Evolutionary conservation across 2,329 filamentous ascomycete species (phyloP).

Genomic region (Exophiala oligosperma): DNA sequence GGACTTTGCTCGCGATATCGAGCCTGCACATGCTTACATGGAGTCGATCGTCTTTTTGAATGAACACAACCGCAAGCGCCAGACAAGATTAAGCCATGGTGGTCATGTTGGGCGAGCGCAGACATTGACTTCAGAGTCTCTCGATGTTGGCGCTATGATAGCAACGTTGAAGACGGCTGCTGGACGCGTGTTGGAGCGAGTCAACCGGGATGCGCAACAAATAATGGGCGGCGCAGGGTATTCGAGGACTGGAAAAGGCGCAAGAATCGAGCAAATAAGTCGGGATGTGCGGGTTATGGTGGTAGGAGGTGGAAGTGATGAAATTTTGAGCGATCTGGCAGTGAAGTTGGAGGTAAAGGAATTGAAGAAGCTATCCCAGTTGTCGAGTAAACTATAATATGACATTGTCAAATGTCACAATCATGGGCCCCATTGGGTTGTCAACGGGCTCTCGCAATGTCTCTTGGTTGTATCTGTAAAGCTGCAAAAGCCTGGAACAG

Average conservation of each 20-base stretch:
- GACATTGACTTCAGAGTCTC: constrained; percentile 8
- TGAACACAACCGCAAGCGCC: constrained; percentile 9
- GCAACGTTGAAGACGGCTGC: constrained; percentile 67
- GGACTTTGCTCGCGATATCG: constrained; percentile 55
- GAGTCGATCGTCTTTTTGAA: constrained; percentile 27
- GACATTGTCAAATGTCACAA: neutral
- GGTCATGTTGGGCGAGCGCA: neutral
- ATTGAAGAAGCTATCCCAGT: constrained; percentile 39
- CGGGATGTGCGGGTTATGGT: constrained; percentile 63
- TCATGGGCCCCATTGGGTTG: too few relatives aligned
- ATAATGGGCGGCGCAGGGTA: constrained; percentile 69
- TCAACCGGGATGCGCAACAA: constrained; percentile 56
- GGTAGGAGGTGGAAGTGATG: constrained; percentile 70
- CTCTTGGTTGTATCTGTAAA: too few relatives aligned
- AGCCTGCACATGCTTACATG: constrained; percentile 58
- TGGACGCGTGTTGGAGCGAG: constrained; percentile 54
- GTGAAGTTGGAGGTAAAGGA: constrained; percentile 71
- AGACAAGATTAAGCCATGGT: neutral
- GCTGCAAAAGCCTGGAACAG: too few relatives aligned
- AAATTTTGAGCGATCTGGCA: constrained; percentile 70
- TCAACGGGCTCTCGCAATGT: too few relatives aligned
- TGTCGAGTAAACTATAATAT: constrained; percentile 27
- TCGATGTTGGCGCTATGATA: constrained; percentile 67
- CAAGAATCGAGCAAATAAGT: constrained; percentile 66
- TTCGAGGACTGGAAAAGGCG: constrained; percentile 68